These are phyloP conservation scores for Fragaria iinumae DNA, from an alignment of 306 rosid species.

Conservation along the genomic window DNA sequence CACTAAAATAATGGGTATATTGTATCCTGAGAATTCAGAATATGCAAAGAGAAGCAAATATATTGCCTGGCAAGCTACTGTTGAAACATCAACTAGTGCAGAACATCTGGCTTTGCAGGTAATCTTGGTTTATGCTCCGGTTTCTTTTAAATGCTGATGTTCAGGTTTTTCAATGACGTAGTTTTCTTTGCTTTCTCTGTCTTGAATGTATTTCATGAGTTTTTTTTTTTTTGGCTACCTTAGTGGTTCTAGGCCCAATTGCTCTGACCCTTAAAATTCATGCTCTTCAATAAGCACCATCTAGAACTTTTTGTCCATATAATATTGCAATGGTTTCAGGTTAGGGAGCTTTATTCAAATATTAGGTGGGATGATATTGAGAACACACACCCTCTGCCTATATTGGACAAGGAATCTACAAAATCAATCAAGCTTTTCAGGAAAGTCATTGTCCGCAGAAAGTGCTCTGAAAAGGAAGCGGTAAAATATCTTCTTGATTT, in stretches of 20 bases:
- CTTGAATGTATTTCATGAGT: background rate
- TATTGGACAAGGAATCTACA: conserved; percentile 73
- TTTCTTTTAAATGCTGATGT: conserved; percentile 25
- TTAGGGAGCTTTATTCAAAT: conserved; percentile 84
- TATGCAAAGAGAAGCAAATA: conserved; percentile 75
- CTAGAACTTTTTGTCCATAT: conserved; percentile 25
- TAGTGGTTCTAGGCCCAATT: background rate
- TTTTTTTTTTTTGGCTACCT: conserved; percentile 6
- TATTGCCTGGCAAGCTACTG: conserved; percentile 88
- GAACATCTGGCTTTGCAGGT: conserved; percentile 97
- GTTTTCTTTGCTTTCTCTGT: background rate
- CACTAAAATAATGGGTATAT: conserved; percentile 70
- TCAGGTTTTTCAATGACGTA: conserved; percentile 5
- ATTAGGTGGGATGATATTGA: conserved; percentile 89
- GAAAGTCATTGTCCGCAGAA: conserved; percentile 89
- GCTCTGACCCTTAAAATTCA: background rate
- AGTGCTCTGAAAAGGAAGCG: conserved; percentile 57
- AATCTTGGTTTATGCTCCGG: conserved; percentile 16
- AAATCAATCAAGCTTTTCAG: conserved; percentile 83
- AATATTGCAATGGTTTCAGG: conserved; percentile 49
- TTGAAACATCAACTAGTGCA: conserved; percentile 72
- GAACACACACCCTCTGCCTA: conserved; percentile 62
- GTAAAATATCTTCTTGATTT: conserved; percentile 88
- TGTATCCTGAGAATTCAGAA: conserved; percentile 94
- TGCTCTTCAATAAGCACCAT: conserved; percentile 16